phyloP scores from a whole-genome alignment of 1,139 yeast genomes.

The Williopsis jadinii region DNA sequence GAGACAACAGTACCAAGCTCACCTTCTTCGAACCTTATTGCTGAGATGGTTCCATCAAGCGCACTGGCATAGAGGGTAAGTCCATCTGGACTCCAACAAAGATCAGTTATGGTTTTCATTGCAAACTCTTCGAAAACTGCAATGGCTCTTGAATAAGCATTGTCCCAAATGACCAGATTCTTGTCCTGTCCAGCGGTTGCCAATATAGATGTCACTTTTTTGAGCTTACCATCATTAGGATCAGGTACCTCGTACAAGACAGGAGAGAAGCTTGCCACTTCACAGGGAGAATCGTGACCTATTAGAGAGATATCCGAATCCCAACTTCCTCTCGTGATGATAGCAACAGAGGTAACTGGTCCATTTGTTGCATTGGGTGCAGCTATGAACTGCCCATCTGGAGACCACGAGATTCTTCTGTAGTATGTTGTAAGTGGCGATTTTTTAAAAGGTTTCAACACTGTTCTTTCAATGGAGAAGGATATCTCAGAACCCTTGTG shows the following conservation, averaged over 20 bases:
- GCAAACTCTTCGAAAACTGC: constrained; percentile 59
- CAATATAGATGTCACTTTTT: constrained; percentile 37
- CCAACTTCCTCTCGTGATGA: constrained; percentile 91
- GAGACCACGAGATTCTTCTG: constrained; percentile 93
- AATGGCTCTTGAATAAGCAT: constrained; percentile 52
- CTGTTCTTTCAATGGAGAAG: constrained; percentile 78
- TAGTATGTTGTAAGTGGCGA: constrained; percentile 92
- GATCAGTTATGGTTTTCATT: constrained; percentile 60
- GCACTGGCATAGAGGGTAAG: constrained; percentile 64
- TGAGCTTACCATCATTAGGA: constrained; percentile 12
- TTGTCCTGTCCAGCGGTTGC: constrained; percentile 82
- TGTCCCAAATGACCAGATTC: constrained; percentile 65
- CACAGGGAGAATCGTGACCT: constrained; percentile 97
- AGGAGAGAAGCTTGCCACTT: constrained; percentile 88
- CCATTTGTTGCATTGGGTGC: constrained; percentile 97
- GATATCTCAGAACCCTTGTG: constrained; percentile 74
- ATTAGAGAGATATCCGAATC: constrained; percentile 78
- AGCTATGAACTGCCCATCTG: constrained; percentile 94
- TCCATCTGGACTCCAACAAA: constrained; percentile 80
- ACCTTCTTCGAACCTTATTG: constrained; percentile 55
- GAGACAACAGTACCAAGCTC: constrained; percentile 77
- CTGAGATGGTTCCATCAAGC: constrained; percentile 76
- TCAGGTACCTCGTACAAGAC: constrained; percentile 38
- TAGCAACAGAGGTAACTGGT: constrained; percentile 85
- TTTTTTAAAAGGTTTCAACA: constrained; percentile 75